Evolutionary conservation across 768 basidiomycete genomes (phyloP).

Genomic region (Scleroderma citrinum): DNA sequence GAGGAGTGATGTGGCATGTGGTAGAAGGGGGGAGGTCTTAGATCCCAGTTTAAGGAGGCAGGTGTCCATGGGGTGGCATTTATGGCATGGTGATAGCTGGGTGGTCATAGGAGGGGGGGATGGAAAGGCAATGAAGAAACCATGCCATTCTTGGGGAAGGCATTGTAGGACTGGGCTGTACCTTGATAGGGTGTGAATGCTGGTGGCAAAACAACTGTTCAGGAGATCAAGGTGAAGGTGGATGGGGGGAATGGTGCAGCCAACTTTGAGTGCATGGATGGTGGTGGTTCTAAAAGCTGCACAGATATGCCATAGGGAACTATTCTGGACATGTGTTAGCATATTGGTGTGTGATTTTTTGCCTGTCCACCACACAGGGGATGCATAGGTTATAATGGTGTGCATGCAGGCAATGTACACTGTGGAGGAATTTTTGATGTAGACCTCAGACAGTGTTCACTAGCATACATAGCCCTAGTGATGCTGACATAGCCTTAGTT

Average conservation of each 20-base stretch:
- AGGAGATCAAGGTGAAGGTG: not conserved
- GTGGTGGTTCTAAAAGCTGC: slow-evolving; percentile 31
- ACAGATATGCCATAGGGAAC: slow-evolving; percentile 22
- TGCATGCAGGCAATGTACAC: not conserved
- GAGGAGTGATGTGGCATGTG: no score
- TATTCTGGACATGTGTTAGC: not conserved
- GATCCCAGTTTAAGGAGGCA: no score
- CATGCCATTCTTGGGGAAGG: not conserved
- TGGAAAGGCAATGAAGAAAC: no score
- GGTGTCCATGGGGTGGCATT: no score
- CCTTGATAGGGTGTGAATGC: slow-evolving; percentile 2
- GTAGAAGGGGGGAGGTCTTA: no score
- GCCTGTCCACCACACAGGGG: not conserved
- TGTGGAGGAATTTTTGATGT: not conserved
- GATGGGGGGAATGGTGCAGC: slow-evolving; percentile 29
- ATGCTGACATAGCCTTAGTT: not conserved
- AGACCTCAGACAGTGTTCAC: slow-evolving; percentile 30
- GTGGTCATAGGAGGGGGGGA: no score
- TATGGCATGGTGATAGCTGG: no score
- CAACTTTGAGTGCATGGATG: slow-evolving; percentile 26
- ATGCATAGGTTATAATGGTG: not conserved
- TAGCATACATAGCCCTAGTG: slow-evolving; percentile 22
- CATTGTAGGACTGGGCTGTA: not conserved
- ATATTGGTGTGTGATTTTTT: not conserved
- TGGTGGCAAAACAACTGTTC: not conserved